Base-by-base conservation (phyloP, 345 rosid genomes). In the Eucalyptus erythrocorys region DNA sequence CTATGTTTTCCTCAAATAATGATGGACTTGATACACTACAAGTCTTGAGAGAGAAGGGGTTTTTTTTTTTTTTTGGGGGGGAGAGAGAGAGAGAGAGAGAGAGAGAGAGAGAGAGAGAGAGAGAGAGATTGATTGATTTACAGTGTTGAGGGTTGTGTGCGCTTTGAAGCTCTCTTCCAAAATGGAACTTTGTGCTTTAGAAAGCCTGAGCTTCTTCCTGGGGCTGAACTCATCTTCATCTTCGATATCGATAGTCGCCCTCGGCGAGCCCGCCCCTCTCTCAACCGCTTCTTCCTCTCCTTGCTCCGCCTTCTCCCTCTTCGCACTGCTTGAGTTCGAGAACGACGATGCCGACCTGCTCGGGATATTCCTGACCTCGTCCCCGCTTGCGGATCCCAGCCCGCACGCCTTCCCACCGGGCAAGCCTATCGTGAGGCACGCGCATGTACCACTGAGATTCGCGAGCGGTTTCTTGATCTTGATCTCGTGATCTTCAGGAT, bases 151-250 rank as follows among this genome's bases (percentile, higher is more conserved):
- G 49, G 91, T 89, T 47, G 87, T 34, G 55, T 90, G 87, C 43
- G 13, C 32, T 37, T 40, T 85, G 87, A 90, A 90, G 85, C 55
- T 84, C 85, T 53, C 86, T 34, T 90, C 91, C 61, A 90, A 51
- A 48, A 87, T 4, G 26, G 79, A 85, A 86, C 85, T 66, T 68
- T 90, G 89, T 55, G 86, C 85, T 47, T 66, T 90, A 30, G 91
- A 87, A 59, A 90, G 87, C 84, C 89, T 90, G 19, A 87, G 89
- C 61, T 90, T 90, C 86, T 90, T 90, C 91, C 87, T 87, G 10
- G 89, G 89, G 53, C 87, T 68, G 57, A 50, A 27, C 53, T 86
- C 79, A 16, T 87, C 89, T 48, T 89, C 89, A n/a, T 84, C 87
- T n/a, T 89, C 90, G 7, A 86, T 87, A 4, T 87, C 66, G 22